Percentiles rank a stretch among this genome's conserved stretches.
phyloP scores from a whole-genome alignment of 306 rosid species.

The Cucurbita maxima region DNA sequence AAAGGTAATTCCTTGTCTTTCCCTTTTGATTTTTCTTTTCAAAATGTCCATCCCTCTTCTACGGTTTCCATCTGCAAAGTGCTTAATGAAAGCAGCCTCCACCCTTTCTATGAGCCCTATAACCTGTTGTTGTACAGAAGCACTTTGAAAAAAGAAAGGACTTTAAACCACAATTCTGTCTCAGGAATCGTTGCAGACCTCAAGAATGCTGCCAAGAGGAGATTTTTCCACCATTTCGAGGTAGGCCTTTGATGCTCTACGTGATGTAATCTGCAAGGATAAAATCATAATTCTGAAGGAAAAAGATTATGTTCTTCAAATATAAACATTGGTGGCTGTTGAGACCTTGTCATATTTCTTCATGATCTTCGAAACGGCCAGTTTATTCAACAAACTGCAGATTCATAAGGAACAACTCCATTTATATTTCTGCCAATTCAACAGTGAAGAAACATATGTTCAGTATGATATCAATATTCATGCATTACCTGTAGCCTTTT shows the following conservation, averaged over 20 bases:
- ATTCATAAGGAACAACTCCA: slow-evolving; percentile 5
- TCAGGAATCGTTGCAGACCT: slow-evolving; percentile 20
- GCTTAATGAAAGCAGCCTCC: slow-evolving; percentile 43
- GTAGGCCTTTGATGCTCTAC: slow-evolving; percentile 48
- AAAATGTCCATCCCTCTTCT: slow-evolving; percentile 31
- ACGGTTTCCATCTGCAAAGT: slow-evolving; percentile 34
- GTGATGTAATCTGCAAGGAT: slow-evolving; percentile 25
- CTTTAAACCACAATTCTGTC: neutral
- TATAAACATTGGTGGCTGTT: neutral
- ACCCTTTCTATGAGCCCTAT: slow-evolving; percentile 46
- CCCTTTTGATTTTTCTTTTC: slow-evolving; percentile 30
- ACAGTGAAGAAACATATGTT: neutral
- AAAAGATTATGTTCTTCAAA: neutral
- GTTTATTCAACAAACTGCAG: slow-evolving; percentile 45
- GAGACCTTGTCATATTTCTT: slow-evolving; percentile 78
- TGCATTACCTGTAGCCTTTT: slow-evolving; percentile 38
- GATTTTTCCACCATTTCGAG: slow-evolving; percentile 60
- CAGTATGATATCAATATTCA: neutral
- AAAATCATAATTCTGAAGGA: neutral
- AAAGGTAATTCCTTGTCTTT: slow-evolving; percentile 28
- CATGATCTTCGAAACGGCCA: slow-evolving; percentile 68
- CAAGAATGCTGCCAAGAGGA: slow-evolving; percentile 30
- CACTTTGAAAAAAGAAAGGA: neutral
- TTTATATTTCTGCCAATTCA: neutral
- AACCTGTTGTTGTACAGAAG: slow-evolving; percentile 21